Evolutionary conservation across 805 yeast species (phyloP), one percentile per base, ranked within the genome.

Genomic region (Debaryomyces hansenii): DNA sequence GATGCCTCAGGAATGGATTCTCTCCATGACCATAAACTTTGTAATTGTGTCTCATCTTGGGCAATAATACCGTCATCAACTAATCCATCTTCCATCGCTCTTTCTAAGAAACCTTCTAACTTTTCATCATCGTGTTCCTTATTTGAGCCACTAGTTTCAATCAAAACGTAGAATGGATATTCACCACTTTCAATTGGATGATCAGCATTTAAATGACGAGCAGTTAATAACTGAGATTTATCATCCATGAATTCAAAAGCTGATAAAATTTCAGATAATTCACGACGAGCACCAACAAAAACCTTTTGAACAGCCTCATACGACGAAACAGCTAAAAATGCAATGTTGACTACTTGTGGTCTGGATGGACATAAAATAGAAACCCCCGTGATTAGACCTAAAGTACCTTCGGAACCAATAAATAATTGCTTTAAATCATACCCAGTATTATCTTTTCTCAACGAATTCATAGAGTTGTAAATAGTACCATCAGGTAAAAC

Each of bases 1-100:
- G 88, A 78, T 5, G 96, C 91, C 70, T 94, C 99, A 35, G 97
- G 90, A 52, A 92, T 82, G 51, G 85, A 79, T 69, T 94, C 99
- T 71, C 99, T 84, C 98, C 98, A 94, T 29, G 83, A 73, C 99
- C 99, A 94, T 57, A 94, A 77, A 46, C 82, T 83, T 50, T 75
- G 76, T 49, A 88, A 69, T 67, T 94, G 98, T 1, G 94, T 76
- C 69, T 89, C 97, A 64, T 91, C 97, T 66, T 90, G 96, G 6
- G 99, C 96, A 53, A 94, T 87, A 35, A 90, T 91, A 60, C 99
- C 99, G 66, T 94, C 98, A n/a, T 77, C 74, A 28, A 94, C 91
- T 40, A 83, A 64, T 42, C 85, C 98, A 27, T 80, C 78, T 65
- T 87, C 96, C 90, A 94, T 87, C 12, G 85, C 85, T 27, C 72